These are phyloP conservation scores for Eurotiales sp. DNA, from an alignment of 2,329 filamentous ascomycete species.

Conservation along the genomic window DNA sequence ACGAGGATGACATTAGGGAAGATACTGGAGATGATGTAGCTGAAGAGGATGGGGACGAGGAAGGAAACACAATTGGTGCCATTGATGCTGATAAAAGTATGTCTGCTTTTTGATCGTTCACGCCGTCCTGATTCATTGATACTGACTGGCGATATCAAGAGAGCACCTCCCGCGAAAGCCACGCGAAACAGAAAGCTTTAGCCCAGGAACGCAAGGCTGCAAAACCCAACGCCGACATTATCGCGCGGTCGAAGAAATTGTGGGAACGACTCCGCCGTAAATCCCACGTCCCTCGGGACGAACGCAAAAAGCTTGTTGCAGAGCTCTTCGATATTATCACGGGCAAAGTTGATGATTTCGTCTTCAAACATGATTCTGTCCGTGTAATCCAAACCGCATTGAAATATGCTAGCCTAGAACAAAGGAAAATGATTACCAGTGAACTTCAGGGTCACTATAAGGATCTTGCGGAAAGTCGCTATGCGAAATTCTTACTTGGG, in stretches of 20 bases:
- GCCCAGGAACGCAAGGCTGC: constrained; percentile 84
- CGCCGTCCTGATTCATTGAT: background rate
- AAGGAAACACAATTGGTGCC: constrained; percentile 12
- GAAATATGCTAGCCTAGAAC: constrained; percentile 85
- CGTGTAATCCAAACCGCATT: constrained; percentile 93
- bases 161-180: constrained; percentile 76
- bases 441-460: constrained; percentile 84
- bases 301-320: constrained; percentile 78
- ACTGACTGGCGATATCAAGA: constrained; percentile 39
- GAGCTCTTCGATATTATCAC: constrained; percentile 92
- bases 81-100: constrained; percentile 10
- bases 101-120: background rate
- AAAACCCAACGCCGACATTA: constrained; percentile 87
- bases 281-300: constrained; percentile 85
- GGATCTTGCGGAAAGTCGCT: constrained; percentile 85
- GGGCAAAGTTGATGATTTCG: constrained; percentile 87
- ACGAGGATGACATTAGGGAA: constrained; percentile 30
- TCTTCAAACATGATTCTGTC: constrained; percentile 98
- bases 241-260: constrained; percentile 87
- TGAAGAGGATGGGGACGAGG: constrained; percentile 23
- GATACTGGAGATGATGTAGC: constrained; percentile 31
- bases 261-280: constrained; percentile 94
- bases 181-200: constrained; percentile 87
- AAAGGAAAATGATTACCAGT: constrained; percentile 78
- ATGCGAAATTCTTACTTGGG: constrained; percentile 95